These are phyloP conservation scores for Ophiosphaerella korrae DNA, from an alignment of 2,329 filamentous ascomycete genomes.

Conservation along the genomic window DNA sequence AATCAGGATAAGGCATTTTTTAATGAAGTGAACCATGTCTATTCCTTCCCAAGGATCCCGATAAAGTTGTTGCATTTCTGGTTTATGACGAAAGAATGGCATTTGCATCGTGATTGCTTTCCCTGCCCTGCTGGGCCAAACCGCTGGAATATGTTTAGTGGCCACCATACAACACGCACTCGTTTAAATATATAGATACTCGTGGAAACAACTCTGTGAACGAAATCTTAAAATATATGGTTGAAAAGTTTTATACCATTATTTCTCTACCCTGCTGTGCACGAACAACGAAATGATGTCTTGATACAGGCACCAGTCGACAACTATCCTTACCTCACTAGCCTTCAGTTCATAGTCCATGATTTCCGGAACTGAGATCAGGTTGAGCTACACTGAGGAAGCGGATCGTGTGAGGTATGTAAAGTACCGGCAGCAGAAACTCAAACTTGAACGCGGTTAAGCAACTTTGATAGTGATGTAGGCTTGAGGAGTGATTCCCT, in stretches of 20 bases:
- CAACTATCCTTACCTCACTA: slow-evolving; percentile 16
- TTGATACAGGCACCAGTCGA: slow-evolving; percentile 11
- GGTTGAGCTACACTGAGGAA: slow-evolving; percentile 8
- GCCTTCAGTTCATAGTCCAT: slow-evolving; percentile 18
- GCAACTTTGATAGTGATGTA: slow-evolving; percentile 23
- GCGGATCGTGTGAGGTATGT: slow-evolving; percentile 21
- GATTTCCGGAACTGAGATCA: slow-evolving; percentile 23
- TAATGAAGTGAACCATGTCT: no score
- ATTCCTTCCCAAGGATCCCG: no score
- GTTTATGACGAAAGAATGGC: no score
- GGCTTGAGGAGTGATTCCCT: slow-evolving; percentile 14
- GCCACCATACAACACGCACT: not conserved
- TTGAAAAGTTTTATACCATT: no score
- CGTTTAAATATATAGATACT: no score
- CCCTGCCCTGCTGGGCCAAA: no score
- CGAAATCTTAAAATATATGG: no score
- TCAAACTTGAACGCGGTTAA: slow-evolving; percentile 6
- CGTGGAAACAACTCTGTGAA: no score
- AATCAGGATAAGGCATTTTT: no score
- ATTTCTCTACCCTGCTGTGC: not conserved
- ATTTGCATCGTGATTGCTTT: no score
- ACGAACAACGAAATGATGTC: not conserved
- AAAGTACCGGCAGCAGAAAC: slow-evolving; percentile 8
- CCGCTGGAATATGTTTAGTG: not conserved
- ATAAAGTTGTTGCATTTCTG: no score